Evolutionary conservation across 192 early-diverging fungal species (phyloP).

Genomic region (Podila verticillata): DNA sequence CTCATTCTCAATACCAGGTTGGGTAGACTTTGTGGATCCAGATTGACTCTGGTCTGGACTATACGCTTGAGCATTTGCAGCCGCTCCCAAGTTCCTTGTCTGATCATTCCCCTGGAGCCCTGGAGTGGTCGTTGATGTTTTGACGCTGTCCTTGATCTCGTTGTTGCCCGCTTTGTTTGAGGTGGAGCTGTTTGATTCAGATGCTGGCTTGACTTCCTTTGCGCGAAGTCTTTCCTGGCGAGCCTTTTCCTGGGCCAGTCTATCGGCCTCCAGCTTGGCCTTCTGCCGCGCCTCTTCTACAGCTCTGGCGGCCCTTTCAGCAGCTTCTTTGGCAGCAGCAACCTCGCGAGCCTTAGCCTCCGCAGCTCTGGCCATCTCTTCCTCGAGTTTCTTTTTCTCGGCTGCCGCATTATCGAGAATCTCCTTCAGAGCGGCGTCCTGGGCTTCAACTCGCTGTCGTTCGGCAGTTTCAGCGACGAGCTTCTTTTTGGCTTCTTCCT

Average conservation of each 20-base stretch:
- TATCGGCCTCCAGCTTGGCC: not conserved
- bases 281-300: not conserved
- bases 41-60: not conserved
- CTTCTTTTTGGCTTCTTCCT: slow-evolving; percentile 19
- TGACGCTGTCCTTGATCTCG: too few species aligned
- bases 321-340: slow-evolving; percentile 10
- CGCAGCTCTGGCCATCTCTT: slow-evolving; percentile 13
- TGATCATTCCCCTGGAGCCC: too few species aligned
- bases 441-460: slow-evolving; percentile 30
- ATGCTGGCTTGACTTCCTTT: not conserved
- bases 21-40: not conserved
- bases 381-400: slow-evolving; percentile 37
- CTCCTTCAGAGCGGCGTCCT: slow-evolving; percentile 38
- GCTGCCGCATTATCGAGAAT: slow-evolving; percentile 45
- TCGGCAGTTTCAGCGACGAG: slow-evolving; percentile 13
- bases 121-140: too few species aligned
- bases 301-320: slow-evolving; percentile 5
- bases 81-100: not conserved
- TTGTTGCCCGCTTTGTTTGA: not conserved
- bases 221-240: not conserved
- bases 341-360: slow-evolving; percentile 14
- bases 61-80: not conserved
- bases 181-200: not conserved
- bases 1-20: not conserved
- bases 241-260: slow-evolving; percentile 1